Evolutionary conservation across 2,329 filamentous ascomycete species (phyloP), one percentile per base, ranked within the genome.

Genomic region (Lasiodiplodia gonubiensis): DNA sequence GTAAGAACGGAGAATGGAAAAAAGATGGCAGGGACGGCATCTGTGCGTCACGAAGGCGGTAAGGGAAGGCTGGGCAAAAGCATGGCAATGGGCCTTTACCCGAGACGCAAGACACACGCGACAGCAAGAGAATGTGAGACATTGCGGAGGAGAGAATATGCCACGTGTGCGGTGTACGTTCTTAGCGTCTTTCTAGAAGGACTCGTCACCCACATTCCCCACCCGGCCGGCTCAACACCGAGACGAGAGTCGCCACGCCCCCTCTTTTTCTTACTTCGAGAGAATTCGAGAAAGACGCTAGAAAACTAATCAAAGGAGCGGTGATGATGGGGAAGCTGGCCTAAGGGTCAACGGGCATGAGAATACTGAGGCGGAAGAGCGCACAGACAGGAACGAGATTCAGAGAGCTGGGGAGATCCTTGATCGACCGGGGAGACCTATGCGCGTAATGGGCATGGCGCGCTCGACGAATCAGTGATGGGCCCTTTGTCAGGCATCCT

Each of bases 391-490:
- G 59, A 35, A 63, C 59, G 30, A 63, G 59, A 23, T 12, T 51
- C n/a, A 30, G 46, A 60, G 59, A 51, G 27, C 42, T 51, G 49
- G 59, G 59, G 59, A 51, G 59, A 63, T 51, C 59, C 59, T 63
- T 63, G 59, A 63, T 63, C 59, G 59, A 33, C 59, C 14, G 16
- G 49, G 57, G 18, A 61, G 57, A 42, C 42, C 57, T 63, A 63
- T 63, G 59, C 59, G 59, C 59, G 59, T 63, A 63, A 63, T 63
- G 59, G 59, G 59, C 27, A 63, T 63, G 59, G 59, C 37, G 55
- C 39, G 51, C 51, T 27, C 27, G 25, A 27, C 27, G 51, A 23
- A 54, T 39, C 53, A n/a, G 30, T n/a, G 14, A 35, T 23, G 46
- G 30, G n/a, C 59, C 59, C 59, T 60, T 60, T 39, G 4, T 46